These are phyloP conservation scores for Vicia faba DNA, from an alignment of 306 rosid genomes.

Conservation along the genomic window DNA sequence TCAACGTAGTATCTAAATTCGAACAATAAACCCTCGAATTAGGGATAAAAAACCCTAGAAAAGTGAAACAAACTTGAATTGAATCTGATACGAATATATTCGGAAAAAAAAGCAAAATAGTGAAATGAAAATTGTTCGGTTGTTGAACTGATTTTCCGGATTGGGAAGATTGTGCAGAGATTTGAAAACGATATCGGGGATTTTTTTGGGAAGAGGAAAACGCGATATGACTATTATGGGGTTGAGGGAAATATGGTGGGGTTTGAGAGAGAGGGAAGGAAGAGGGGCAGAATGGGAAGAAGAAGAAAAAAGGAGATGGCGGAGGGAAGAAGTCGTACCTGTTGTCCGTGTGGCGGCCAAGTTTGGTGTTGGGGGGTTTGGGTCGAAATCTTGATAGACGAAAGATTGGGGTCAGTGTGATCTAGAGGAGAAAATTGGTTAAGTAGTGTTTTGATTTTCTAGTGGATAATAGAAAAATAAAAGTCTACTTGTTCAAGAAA, in stretches of 20 bases:
- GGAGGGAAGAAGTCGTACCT: conserved; percentile 10
- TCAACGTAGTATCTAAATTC: background rate
- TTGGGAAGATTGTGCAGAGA: background rate
- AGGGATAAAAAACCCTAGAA: background rate
- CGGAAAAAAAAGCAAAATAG: background rate
- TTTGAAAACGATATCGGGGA: background rate
- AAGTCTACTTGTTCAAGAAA: too few relatives aligned
- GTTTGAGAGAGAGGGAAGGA: background rate
- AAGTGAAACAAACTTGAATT: conserved; percentile 1
- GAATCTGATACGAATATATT: background rate
- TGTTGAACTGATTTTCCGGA: background rate
- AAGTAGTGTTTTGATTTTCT: background rate
- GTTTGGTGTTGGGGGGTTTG: conserved; percentile 11
- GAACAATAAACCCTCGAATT: conserved; percentile 29
- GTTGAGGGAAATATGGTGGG: background rate
- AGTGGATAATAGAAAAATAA: background rate
- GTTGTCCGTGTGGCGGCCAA: conserved; percentile 23
- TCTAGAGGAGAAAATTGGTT: conserved; percentile 1
- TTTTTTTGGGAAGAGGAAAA: background rate
- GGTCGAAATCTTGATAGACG: background rate
- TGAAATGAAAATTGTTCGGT: too few relatives aligned
- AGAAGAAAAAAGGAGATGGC: background rate
- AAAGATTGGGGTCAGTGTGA: background rate
- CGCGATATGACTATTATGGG: background rate
- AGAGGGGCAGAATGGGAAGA: conserved; percentile 1